Base-by-base conservation (phyloP, 163 green algal species). In the Chloromonas sp. region DNA sequence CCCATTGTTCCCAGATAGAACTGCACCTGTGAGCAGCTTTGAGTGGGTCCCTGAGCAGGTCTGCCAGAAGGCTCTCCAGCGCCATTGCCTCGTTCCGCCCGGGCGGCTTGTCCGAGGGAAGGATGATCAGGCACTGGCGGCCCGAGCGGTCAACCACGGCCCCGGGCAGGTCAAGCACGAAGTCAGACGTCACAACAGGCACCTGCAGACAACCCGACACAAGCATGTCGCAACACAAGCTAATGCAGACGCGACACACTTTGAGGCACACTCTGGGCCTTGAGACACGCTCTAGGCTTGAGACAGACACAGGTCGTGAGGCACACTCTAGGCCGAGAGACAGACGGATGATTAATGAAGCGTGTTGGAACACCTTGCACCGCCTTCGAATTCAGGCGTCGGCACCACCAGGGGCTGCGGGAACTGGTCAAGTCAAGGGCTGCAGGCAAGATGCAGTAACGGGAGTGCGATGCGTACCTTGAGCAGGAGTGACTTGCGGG, bases 101-200 rank as follows among this genome's bases (percentile, higher is more conserved):
- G 1, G 87, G 82, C 36, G 90, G 88, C 76, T 88, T 90, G 87
- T 93, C 90, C 1, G 88, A 91, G 13, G 88, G 90, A 57, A 93
- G 86, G 2, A 93, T 87, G 85, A 93, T 76, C 80, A 93, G 82
- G 85, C 90, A 93, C 1, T 87, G 82, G 70, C 86, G 84, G 70
- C 90, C 88, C 1, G 14, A 60, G 0, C 61, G 58, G 85, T 90
- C 87, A 58, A 87, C 71, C 0, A 88, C 82, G 15, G 84, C 60
- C 2, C 82, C 89, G 62, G 89, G 87, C n/a, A 92, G 14, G 14
- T 88, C 85, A 60, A 82, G 5, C 3, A 11, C 5, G 5, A 74
- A 15, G 66, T 74, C 66, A 15, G 66, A 74, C 66, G 66, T 11
- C 66, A 74, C 66, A 5, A 74, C 66, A 15, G 66, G 66, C 66